A percentile compares a stretch with the other conserved stretches of the same genome.
Evolutionary conservation across 202 grass and related monocot species (phyloP).

Genomic region (Eragrostis tef): DNA sequence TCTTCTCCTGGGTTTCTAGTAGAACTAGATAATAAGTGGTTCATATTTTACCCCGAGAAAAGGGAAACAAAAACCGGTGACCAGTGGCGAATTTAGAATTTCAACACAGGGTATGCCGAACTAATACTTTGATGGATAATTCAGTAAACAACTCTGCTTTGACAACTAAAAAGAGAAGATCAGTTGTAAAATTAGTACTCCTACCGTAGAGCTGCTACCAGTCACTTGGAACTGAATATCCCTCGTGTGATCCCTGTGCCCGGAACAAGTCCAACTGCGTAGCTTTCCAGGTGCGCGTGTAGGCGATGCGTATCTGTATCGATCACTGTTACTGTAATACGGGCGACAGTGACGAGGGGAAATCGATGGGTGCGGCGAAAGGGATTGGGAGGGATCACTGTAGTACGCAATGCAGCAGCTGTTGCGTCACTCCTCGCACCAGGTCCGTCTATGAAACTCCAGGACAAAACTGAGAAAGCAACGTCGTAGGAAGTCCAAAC

Average conservation of each 20-base stretch:
- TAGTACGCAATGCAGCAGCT: not conserved
- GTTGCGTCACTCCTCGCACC: slow-evolving; percentile 31
- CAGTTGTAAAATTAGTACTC: too few relatives aligned
- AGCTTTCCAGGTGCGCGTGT: slow-evolving; percentile 2
- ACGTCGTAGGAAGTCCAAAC: not conserved
- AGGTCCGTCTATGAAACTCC: not conserved
- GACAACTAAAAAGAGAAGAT: too few relatives aligned
- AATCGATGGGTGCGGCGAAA: not conserved
- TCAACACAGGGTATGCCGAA: too few relatives aligned
- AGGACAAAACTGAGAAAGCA: not conserved
- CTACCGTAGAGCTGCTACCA: too few relatives aligned
- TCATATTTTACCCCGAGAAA: not conserved
- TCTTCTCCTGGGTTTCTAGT: not conserved
- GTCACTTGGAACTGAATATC: too few relatives aligned
- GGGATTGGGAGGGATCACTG: not conserved
- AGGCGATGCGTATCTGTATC: slow-evolving; percentile 13
- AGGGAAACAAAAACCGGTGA: not conserved
- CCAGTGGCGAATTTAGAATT: too few relatives aligned
- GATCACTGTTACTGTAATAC: not conserved
- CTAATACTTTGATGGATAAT: too few relatives aligned
- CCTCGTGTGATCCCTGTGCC: not conserved
- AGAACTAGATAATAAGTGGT: not conserved
- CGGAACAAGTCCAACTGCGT: not conserved
- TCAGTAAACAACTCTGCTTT: too few relatives aligned
- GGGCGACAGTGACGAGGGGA: not conserved